Evolutionary conservation across 2,329 filamentous ascomycete species (phyloP), one percentile per base, ranked within the genome.

Genomic region (Apiospora marii): DNA sequence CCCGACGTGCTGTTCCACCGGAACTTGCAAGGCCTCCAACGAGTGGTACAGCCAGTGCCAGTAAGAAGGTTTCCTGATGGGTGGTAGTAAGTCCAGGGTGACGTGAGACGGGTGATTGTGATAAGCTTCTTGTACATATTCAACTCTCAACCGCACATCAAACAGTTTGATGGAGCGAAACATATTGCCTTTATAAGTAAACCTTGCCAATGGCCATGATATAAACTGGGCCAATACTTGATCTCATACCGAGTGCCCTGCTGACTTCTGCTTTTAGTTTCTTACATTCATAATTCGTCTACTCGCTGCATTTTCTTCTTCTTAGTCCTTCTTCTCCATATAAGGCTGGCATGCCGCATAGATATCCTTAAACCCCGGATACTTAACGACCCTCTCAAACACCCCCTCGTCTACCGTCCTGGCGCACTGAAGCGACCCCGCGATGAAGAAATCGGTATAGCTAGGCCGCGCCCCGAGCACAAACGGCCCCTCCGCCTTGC

Each of bases 401-500:
- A 58, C 34, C 13, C 48, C 68, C 22, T 70, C 58, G 6, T 72
- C 68, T 13, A 72, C 44, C 30, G 51, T 46, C 53, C 68, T 49
- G 37, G 71, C 58, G 14, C 51, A 72, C 58, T 72, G 81, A 6
- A 85, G 72, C 2, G 75, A 73, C 6, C 82, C 83, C 13, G 81
- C 80, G 74, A 85, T 79, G 49, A 83, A 83, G 74, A 85, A 85
- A 71, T 84, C 83, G 0, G 53, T 61, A 30, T 61, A 22, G 71
- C 78, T 83, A 37, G 82, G 82, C 64, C 53, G n/a, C 1, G 74
- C 75, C 13, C 83, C 83, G 68, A 84, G 74, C 71, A 84, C 76
- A 77, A 85, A 85, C 30, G 82, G 82, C 1, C 83, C 83, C 0
- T 82, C 79, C 1, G 74, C 79, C 61, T 76, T 77, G 70, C 84